Percentiles rank a stretch among this genome's conserved stretches.
Evolutionary conservation across 305 asterid species (phyloP).

Genomic region (Coffea humblotiana): DNA sequence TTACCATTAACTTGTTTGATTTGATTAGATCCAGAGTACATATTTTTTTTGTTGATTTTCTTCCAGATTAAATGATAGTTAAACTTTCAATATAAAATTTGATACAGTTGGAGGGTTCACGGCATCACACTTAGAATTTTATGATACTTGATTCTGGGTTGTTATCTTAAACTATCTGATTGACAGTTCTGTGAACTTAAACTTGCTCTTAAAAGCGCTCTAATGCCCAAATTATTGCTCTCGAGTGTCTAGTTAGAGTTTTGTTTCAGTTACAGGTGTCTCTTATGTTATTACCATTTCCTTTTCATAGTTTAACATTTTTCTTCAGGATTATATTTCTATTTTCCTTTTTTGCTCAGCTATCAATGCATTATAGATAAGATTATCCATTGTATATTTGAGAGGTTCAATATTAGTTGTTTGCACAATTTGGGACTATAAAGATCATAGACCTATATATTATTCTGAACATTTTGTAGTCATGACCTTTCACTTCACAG

Average conservation of each 20-base stretch:
- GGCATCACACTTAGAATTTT: neutral
- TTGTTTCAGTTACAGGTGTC: neutral
- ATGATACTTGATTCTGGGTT: neutral
- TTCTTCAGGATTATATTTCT: neutral
- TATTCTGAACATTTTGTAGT: neutral
- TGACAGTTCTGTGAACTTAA: neutral
- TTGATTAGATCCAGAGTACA: neutral
- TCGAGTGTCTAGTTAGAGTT: neutral
- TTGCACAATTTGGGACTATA: neutral
- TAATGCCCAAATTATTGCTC: neutral
- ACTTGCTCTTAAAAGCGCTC: neutral
- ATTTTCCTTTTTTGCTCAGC: neutral
- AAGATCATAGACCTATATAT: neutral
- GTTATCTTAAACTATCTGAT: neutral
- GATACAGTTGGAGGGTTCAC: neutral
- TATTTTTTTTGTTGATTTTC: neutral
- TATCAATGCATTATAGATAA: neutral
- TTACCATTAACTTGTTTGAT: neutral
- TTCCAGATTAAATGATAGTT: neutral
- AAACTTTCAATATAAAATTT: neutral
- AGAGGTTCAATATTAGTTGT: neutral
- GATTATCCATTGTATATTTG: neutral
- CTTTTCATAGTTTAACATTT: neutral
- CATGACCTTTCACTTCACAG: constrained; percentile 37
- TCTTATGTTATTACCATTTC: neutral